Evolutionary conservation across 1,284 basidiomycete species (phyloP).

Genomic region (Stygiomarasmius scandens): DNA sequence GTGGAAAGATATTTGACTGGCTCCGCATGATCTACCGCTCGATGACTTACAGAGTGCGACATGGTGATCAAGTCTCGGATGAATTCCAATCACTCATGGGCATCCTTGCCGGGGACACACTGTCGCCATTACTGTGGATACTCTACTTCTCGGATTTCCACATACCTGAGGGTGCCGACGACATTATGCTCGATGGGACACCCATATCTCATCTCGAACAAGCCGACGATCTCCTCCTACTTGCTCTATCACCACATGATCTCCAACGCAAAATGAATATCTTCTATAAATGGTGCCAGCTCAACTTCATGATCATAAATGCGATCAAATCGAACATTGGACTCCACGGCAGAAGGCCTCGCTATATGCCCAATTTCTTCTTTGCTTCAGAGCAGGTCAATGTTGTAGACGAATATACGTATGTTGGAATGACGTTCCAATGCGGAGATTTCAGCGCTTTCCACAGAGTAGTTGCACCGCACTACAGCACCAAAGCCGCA

Average conservation of each 20-base stretch:
- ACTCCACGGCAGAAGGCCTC: not conserved
- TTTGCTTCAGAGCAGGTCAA: not conserved
- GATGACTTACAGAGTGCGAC: slow-evolving; percentile 1
- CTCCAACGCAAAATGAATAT: slow-evolving; percentile 12
- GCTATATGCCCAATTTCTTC: not conserved
- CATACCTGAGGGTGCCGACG: not conserved
- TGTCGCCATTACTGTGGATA: slow-evolving; percentile 13
- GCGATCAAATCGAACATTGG: slow-evolving; percentile 2
- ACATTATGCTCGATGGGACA: not conserved
- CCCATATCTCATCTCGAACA: slow-evolving; percentile 9
- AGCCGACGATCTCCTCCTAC: slow-evolving; percentile 6
- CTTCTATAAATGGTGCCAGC: not conserved
- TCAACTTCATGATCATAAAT: not conserved
- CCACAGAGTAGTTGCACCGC: not conserved
- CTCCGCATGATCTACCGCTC: not conserved
- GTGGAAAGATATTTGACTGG: slow-evolving; percentile 2
- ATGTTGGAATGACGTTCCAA: not conserved
- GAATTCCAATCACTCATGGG: slow-evolving; percentile 6
- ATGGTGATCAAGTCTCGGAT: slow-evolving; percentile 1
- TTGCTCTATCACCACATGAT: slow-evolving; percentile 1
- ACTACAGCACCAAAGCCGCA: slow-evolving; percentile 1
- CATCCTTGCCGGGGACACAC: slow-evolving; percentile 9
- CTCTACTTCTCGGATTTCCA: slow-evolving; percentile 12
- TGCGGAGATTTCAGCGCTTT: not conserved
- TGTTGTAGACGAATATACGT: not conserved